Conservation (phyloP, 805 yeast genomes). For the Wickerhamomyces queroliae region DNA sequence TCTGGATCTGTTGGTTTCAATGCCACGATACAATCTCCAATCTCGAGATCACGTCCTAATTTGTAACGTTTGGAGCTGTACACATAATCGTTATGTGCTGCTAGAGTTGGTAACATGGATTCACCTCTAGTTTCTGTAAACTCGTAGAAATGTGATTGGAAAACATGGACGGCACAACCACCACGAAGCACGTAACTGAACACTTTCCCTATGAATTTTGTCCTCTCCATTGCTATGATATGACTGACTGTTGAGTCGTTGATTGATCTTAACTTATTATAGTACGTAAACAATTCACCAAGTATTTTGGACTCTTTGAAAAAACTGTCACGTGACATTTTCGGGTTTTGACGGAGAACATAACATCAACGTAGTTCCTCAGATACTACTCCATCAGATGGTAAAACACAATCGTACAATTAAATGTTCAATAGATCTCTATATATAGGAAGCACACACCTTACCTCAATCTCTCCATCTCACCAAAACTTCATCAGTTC, state of each 20-base stretch:
- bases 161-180: constrained; percentile 61
- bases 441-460: not conserved
- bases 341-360: too few relatives aligned
- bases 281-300: too few relatives aligned
- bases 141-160: constrained; percentile 64
- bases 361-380: too few relatives aligned
- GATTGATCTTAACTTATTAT: too few relatives aligned
- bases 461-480: constrained; percentile 69
- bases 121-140: constrained; percentile 85
- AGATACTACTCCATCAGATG: too few relatives aligned
- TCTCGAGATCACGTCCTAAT: constrained; percentile 56
- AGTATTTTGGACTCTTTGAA: too few relatives aligned
- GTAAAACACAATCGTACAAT: not conserved
- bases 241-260: too few relatives aligned
- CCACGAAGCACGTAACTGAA: constrained; percentile 33
- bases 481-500: constrained; percentile 91
- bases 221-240: constrained; percentile 13
- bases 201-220: constrained; percentile 18
- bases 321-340: too few relatives aligned
- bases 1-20: constrained; percentile 84
- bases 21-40: constrained; percentile 89
- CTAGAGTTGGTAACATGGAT: constrained; percentile 90
- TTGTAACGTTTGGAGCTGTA: constrained; percentile 62
- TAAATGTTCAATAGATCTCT: not conserved
- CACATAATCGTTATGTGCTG: constrained; percentile 69